A percentile compares a stretch with the other conserved stretches of the same genome.
These are phyloP conservation scores for Besnoitia besnoiti DNA, from an alignment of 169 alveolate species.

Conservation along the genomic window DNA sequence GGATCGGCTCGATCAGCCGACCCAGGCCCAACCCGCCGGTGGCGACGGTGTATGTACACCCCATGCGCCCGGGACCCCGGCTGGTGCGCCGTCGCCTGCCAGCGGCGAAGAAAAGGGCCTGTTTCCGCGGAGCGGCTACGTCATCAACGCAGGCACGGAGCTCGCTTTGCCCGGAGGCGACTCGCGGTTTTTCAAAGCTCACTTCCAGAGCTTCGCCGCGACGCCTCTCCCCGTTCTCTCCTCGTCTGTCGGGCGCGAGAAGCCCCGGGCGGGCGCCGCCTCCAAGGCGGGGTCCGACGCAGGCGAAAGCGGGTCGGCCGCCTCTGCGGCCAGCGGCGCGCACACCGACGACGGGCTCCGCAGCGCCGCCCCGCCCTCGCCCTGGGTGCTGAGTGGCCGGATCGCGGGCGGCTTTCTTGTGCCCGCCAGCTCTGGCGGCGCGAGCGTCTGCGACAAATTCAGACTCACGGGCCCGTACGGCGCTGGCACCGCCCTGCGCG, in stretches of 20 bases:
- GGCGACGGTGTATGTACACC: not conserved
- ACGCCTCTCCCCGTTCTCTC: conserved; percentile 19
- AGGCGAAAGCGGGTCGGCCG: not conserved
- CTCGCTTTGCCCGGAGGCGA: conserved; percentile 54
- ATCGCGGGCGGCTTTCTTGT: conserved; percentile 38
- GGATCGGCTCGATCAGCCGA: not conserved
- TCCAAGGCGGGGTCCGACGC: not conserved
- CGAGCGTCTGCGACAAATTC: conserved; percentile 15
- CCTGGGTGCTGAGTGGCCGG: conserved; percentile 42
- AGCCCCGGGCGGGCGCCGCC: not conserved
- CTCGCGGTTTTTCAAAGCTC: conserved; percentile 41
- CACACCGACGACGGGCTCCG: not conserved
- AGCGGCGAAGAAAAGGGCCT: conserved; percentile 8
- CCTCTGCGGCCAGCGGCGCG: not conserved
- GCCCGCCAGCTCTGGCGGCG: not conserved
- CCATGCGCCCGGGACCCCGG: too few relatives aligned
- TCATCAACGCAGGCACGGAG: conserved; percentile 35
- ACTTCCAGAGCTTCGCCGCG: conserved; percentile 42
- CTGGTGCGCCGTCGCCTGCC: too few relatives aligned
- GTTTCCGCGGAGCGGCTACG: conserved; percentile 45
- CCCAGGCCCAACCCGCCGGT: not conserved
- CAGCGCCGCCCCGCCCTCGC: conserved; percentile 1
- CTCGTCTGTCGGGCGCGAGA: not conserved
- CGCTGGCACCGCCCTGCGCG: conserved; percentile 36
- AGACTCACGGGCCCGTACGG: conserved; percentile 43